phyloP scores from a whole-genome alignment of 768 basidiomycete genomes.

The Cyclocybe cylindracea region DNA sequence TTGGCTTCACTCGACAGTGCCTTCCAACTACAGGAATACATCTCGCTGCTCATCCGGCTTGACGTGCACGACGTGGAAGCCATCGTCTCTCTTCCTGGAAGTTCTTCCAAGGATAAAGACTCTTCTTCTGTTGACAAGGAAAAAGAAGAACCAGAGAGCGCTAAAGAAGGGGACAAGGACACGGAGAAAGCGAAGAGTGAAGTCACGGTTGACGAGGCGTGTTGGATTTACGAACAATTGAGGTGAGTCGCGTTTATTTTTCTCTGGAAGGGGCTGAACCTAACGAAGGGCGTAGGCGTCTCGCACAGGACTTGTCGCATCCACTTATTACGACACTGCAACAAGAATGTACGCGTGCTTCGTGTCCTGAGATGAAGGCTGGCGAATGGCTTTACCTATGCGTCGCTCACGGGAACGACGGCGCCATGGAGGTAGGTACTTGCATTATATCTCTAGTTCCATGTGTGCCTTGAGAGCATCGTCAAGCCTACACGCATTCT shows the following conservation, averaged over 20 bases:
- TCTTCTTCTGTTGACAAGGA: slow-evolving; percentile 17
- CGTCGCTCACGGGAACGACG: slow-evolving; percentile 90
- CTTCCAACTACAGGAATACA: slow-evolving; percentile 94
- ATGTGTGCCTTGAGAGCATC: too few relatives aligned
- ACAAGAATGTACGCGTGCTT: slow-evolving; percentile 80
- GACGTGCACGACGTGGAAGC: slow-evolving; percentile 88
- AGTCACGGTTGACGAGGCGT: slow-evolving; percentile 72
- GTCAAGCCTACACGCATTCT: too few relatives aligned
- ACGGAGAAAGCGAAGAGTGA: slow-evolving; percentile 43
- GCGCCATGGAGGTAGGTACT: slow-evolving; percentile 74
- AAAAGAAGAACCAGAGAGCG: slow-evolving; percentile 22
- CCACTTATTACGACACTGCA: slow-evolving; percentile 85
- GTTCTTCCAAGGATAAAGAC: slow-evolving; percentile 27
- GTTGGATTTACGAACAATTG: slow-evolving; percentile 77
- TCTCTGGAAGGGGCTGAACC: not conserved
- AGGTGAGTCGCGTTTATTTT: slow-evolving; percentile 30
- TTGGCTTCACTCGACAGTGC: slow-evolving; percentile 83
- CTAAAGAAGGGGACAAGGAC: slow-evolving; percentile 32
- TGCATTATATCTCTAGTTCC: not conserved
- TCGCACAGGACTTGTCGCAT: slow-evolving; percentile 85
- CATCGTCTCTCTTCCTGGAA: slow-evolving; percentile 77
- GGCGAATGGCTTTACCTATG: slow-evolving; percentile 97
- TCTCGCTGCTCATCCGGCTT: slow-evolving; percentile 80
- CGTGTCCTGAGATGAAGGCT: slow-evolving; percentile 99
- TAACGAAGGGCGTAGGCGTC: slow-evolving; percentile 51